phyloP scores from a whole-genome alignment of 106 monocot genomes.

The Allium cepa region DNA sequence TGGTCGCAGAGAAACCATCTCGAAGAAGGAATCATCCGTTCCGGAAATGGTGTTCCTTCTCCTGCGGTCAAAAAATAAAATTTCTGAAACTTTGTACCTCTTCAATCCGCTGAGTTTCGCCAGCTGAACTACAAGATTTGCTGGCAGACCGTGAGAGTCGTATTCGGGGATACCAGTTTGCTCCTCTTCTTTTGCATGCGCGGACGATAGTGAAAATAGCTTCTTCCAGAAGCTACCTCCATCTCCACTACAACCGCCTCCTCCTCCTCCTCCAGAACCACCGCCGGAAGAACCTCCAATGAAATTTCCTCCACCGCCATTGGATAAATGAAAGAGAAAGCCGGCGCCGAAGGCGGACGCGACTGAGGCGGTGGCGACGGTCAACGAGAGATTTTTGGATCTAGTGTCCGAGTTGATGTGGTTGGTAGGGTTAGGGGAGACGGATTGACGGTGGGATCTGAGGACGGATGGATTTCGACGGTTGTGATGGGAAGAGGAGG shows the following conservation, averaged over 20 bases:
- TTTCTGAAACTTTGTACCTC: slow-evolving; percentile 85
- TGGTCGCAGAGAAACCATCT: slow-evolving; percentile 89
- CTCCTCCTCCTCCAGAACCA: slow-evolving; percentile 34
- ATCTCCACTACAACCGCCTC: slow-evolving; percentile 33
- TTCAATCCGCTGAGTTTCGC: slow-evolving; percentile 84
- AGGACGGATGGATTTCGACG: background rate
- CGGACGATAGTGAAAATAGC: slow-evolving; percentile 36
- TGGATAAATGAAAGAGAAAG: slow-evolving; percentile 21
- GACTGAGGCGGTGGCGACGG: slow-evolving; percentile 15
- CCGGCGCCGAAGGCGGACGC: slow-evolving; percentile 28
- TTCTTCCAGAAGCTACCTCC: slow-evolving; percentile 73
- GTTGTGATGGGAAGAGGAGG: background rate
- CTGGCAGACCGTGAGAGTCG: slow-evolving; percentile 87
- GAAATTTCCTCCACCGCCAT: slow-evolving; percentile 15
- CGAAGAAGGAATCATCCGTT: slow-evolving; percentile 89
- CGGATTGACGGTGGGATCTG: background rate
- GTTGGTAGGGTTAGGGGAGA: slow-evolving; percentile 1
- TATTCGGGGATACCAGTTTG: slow-evolving; percentile 35
- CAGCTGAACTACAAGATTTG: slow-evolving; percentile 61
- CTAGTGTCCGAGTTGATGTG: background rate
- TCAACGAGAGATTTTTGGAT: slow-evolving; percentile 11
- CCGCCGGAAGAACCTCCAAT: slow-evolving; percentile 20
- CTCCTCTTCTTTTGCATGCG: slow-evolving; percentile 47
- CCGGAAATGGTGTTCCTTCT: slow-evolving; percentile 24
- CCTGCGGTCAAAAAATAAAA: slow-evolving; percentile 76